Conservation (phyloP, 768 basidiomycete species). For the Lyophyllum semitale region DNA sequence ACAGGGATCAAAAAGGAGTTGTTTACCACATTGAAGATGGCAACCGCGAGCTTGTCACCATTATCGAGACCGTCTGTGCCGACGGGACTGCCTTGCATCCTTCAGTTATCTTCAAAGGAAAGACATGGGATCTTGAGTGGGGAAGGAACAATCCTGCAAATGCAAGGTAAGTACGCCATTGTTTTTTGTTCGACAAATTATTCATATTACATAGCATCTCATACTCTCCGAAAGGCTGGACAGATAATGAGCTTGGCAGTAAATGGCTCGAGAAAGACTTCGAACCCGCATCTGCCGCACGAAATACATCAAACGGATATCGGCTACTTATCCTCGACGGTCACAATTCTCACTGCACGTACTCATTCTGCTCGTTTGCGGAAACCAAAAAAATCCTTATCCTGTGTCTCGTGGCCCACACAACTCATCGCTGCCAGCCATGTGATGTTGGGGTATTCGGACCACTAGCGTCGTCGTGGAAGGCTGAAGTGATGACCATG, state of each 20-base stretch:
- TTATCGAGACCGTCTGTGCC: conserved; percentile 46
- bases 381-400: conserved; percentile 28
- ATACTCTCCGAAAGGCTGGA: conserved; percentile 40
- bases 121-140: conserved; percentile 19
- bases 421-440: conserved; percentile 35
- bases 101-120: conserved; percentile 39
- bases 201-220: conserved; percentile 25
- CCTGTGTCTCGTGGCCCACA: conserved; percentile 37
- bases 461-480: conserved; percentile 31
- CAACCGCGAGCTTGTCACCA: too few relatives aligned
- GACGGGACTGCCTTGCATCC: conserved; percentile 39
- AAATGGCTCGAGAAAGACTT: conserved; percentile 25
- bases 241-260: conserved; percentile 33
- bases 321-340: conserved; percentile 38
- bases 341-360: conserved; percentile 37
- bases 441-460: conserved; percentile 39
- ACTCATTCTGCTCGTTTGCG: conserved; percentile 28
- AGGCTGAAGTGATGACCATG: neutral
- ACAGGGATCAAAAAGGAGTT: conserved; percentile 12
- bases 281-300: conserved; percentile 4
- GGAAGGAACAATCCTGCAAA: conserved; percentile 24
- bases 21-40: conserved; percentile 24
- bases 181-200: neutral
- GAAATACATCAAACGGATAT: conserved; percentile 18
- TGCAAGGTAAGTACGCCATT: conserved; percentile 26